Conservation (phyloP, 495 filamentous ascomycete species). For the Penicillium roqueforti region DNA sequence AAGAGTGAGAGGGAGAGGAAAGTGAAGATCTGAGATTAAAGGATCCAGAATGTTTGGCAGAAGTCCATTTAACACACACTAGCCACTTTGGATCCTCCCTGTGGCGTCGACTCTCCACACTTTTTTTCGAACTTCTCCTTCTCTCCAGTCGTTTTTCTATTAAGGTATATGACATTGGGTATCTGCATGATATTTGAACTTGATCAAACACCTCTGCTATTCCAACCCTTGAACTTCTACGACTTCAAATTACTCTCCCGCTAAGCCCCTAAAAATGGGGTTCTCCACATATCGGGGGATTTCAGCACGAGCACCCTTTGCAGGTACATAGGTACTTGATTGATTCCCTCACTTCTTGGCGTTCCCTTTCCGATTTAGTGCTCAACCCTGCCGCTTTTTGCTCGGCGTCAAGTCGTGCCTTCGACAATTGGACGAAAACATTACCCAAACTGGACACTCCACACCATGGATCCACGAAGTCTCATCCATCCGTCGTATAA, state of each 20-base stretch:
- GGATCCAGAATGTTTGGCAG: slow-evolving; percentile 13
- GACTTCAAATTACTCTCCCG: background rate
- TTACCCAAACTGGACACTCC: no score
- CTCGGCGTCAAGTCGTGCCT: no score
- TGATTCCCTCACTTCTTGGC: no score
- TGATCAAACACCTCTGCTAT: background rate
- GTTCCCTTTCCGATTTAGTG: no score
- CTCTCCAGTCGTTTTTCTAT: background rate
- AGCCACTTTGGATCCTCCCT: slow-evolving; percentile 11
- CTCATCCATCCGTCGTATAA: no score
- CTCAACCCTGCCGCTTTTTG: no score
- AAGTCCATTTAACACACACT: slow-evolving; percentile 10
- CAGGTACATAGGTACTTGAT: no score
- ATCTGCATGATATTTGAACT: no score
- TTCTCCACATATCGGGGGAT: slow-evolving; percentile 11
- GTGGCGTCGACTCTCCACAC: slow-evolving; percentile 10
- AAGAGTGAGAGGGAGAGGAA: slow-evolving; percentile 13
- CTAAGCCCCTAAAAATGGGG: background rate
- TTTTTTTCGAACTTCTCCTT: background rate
- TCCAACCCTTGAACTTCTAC: no score
- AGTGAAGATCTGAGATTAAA: slow-evolving; percentile 16
- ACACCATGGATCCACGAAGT: no score
- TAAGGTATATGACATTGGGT: no score
- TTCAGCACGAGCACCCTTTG: slow-evolving; percentile 5
- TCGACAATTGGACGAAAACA: no score